Conservation (phyloP, 352 stramenopile species). For the Phytophthora crassamura region DNA sequence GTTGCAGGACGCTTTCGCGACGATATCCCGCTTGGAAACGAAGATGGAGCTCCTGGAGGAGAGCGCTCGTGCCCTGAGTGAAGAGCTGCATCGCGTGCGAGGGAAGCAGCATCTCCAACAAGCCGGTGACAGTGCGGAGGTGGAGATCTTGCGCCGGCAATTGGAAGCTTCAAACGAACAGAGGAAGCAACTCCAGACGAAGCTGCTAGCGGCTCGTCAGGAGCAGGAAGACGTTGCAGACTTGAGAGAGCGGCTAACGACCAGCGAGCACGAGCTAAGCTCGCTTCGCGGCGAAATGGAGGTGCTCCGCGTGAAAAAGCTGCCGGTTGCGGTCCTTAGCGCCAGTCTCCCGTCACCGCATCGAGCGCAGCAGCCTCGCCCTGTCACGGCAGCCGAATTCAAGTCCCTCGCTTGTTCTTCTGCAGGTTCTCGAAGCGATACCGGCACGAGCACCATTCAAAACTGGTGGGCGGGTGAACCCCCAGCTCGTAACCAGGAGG, state of each 20-base stretch:
- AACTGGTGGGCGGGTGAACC: slow-evolving; percentile 61
- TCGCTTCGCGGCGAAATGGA: slow-evolving; percentile 26
- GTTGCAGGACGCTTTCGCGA: slow-evolving; percentile 29
- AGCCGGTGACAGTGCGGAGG: slow-evolving; percentile 50
- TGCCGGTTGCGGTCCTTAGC: slow-evolving; percentile 2
- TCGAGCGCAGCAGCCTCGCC: slow-evolving; percentile 21
- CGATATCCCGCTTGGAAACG: slow-evolving; percentile 30
- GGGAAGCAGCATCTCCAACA: slow-evolving; percentile 21
- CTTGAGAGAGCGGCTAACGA: slow-evolving; percentile 14
- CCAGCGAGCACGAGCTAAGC: slow-evolving; percentile 36
- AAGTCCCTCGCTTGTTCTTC: slow-evolving; percentile 10
- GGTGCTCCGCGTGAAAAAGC: slow-evolving; percentile 22
- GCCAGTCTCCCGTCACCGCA: slow-evolving; percentile 13
- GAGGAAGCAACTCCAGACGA: slow-evolving; percentile 34
- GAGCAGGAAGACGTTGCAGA: slow-evolving; percentile 27
- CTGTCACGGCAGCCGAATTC: slow-evolving; percentile 39
- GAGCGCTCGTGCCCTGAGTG: slow-evolving; percentile 18
- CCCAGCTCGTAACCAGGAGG: slow-evolving; percentile 23
- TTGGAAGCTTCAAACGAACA: slow-evolving; percentile 39
- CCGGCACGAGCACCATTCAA: slow-evolving; percentile 47
- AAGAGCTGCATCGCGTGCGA: slow-evolving; percentile 31
- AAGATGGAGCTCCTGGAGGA: slow-evolving; percentile 36
- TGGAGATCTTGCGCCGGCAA: slow-evolving; percentile 60
- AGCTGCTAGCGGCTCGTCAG: slow-evolving; percentile 31
- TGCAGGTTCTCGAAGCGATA: slow-evolving; percentile 6